These are phyloP conservation scores for Magnusiomyces ingens DNA, from an alignment of 1,139 yeast genomes.

Conservation along the genomic window DNA sequence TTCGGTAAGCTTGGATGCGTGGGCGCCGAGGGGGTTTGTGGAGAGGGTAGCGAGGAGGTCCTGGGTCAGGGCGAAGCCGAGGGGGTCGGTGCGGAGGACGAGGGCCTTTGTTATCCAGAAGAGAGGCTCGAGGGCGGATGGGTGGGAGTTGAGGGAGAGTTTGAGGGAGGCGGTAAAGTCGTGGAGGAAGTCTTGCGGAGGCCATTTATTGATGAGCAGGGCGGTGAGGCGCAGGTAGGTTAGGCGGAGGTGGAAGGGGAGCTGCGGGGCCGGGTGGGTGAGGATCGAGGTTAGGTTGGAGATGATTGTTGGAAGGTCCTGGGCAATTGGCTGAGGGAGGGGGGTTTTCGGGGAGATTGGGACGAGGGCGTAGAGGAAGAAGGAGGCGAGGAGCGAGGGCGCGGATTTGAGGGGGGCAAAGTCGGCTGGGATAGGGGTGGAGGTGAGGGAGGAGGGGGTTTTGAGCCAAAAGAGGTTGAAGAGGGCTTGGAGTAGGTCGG, in stretches of 20 bases:
- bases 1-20: slow-evolving; percentile 51
- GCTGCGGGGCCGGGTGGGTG: slow-evolving; percentile 16
- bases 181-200: slow-evolving; percentile 9
- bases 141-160: slow-evolving; percentile 9
- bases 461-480: slow-evolving; percentile 12
- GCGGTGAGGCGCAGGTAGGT: slow-evolving; percentile 57
- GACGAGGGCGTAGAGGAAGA: slow-evolving; percentile 35
- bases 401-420: slow-evolving; percentile 9
- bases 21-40: slow-evolving; percentile 30
- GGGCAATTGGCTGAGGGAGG: slow-evolving; percentile 13
- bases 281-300: slow-evolving; percentile 25
- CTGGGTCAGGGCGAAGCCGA: slow-evolving; percentile 39
- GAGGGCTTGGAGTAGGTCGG: slow-evolving; percentile 6
- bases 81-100: slow-evolving; percentile 48
- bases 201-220: slow-evolving; percentile 53
- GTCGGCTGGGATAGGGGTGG: background rate
- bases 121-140: slow-evolving; percentile 43
- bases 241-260: slow-evolving; percentile 37
- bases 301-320: slow-evolving; percentile 19
- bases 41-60: slow-evolving; percentile 36
- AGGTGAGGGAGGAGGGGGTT: slow-evolving; percentile 6
- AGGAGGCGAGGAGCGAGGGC: slow-evolving; percentile 40
- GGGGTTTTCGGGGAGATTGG: slow-evolving; percentile 16
- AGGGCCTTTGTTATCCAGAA: slow-evolving; percentile 73
- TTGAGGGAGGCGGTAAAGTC: slow-evolving; percentile 5